Evolutionary conservation across 2,329 filamentous ascomycete species (phyloP).

Genomic region (Ambrosiella xylebori): DNA sequence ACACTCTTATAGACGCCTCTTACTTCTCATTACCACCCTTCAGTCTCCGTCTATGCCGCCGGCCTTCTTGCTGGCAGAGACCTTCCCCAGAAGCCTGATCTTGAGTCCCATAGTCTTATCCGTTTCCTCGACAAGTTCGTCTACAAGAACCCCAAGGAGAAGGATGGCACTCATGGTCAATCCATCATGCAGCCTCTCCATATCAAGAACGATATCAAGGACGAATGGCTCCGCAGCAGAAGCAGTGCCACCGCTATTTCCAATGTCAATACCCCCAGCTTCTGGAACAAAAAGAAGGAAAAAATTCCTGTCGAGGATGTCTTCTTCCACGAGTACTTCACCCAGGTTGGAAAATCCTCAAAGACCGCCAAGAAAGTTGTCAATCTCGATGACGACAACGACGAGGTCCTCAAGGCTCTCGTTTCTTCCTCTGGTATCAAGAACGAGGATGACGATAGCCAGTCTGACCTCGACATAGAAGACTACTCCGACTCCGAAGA

Average conservation of each 20-base stretch:
- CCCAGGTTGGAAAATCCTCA: slow-evolving; percentile 45
- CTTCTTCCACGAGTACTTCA: slow-evolving; percentile 98
- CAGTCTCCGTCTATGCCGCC: slow-evolving; percentile 67
- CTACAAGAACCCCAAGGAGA: slow-evolving; percentile 80
- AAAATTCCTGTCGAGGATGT: slow-evolving; percentile 82
- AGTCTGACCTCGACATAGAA: slow-evolving; percentile 32
- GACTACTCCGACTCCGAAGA: slow-evolving; percentile 33
- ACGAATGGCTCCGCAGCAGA: slow-evolving; percentile 38
- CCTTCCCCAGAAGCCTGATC: slow-evolving; percentile 73
- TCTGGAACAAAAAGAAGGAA: slow-evolving; percentile 81
- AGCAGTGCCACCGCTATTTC: slow-evolving; percentile 21
- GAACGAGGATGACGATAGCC: slow-evolving; percentile 47
- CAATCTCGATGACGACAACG: slow-evolving; percentile 29
- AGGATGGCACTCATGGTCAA: slow-evolving; percentile 49
- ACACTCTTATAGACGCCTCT: slow-evolving; percentile 36
- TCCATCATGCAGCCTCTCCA: slow-evolving; percentile 93
- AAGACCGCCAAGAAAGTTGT: slow-evolving; percentile 38
- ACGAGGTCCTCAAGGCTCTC: slow-evolving; percentile 78
- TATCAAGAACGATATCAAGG: slow-evolving; percentile 33
- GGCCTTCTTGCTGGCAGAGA: slow-evolving; percentile 51
- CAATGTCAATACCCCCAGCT: slow-evolving; percentile 65
- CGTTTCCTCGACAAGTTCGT: slow-evolving; percentile 96
- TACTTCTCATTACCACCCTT: slow-evolving; percentile 76
- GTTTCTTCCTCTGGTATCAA: slow-evolving; percentile 45
- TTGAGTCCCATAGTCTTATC: slow-evolving; percentile 77